Evolutionary conservation across 2,329 filamentous ascomycete genomes (phyloP).

Genomic region (Xylaria sp.): DNA sequence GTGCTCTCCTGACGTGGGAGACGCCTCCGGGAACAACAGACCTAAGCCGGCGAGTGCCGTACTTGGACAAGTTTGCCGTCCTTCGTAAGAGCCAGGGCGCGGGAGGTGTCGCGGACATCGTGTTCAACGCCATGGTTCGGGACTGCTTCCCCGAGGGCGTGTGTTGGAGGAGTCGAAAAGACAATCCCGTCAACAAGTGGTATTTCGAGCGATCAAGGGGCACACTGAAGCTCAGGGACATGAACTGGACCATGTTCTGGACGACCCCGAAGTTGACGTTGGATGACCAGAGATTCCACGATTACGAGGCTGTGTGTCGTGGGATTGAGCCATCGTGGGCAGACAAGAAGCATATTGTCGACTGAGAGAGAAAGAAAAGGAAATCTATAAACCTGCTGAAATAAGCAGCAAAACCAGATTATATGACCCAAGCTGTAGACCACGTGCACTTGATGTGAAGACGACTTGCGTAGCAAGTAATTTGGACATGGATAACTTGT

Average conservation of each 20-base stretch:
- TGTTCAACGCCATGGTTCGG: constrained; percentile 95
- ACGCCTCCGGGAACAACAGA: constrained; percentile 69
- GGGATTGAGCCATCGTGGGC: constrained; percentile 72
- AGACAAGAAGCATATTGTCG: constrained; percentile 67
- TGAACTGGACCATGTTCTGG: constrained; percentile 99
- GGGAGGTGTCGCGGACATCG: constrained; percentile 91
- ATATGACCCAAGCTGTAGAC: background rate
- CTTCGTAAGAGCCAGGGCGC: constrained; percentile 88
- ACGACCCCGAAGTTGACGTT: constrained; percentile 76
- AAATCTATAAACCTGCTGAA: constrained; percentile 6
- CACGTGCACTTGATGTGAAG: constrained; percentile 1
- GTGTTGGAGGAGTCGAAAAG: constrained; percentile 88
- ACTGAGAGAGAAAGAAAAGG: constrained; percentile 54
- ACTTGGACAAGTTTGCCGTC: constrained; percentile 97
- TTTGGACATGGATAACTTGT: constrained; percentile 4
- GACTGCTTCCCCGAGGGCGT: constrained; percentile 89
- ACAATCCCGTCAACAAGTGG: constrained; percentile 99
- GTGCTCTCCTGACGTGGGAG: constrained; percentile 96
- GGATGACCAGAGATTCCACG: constrained; percentile 65
- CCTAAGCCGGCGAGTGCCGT: constrained; percentile 80
- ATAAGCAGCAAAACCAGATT: background rate
- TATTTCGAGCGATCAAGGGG: constrained; percentile 93
- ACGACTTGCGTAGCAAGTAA: background rate
- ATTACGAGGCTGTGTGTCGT: constrained; percentile 82
- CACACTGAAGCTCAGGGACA: constrained; percentile 82